Evolutionary conservation across 768 basidiomycete genomes (phyloP).

Genomic region (Rhodosporidiobolus sp.): DNA sequence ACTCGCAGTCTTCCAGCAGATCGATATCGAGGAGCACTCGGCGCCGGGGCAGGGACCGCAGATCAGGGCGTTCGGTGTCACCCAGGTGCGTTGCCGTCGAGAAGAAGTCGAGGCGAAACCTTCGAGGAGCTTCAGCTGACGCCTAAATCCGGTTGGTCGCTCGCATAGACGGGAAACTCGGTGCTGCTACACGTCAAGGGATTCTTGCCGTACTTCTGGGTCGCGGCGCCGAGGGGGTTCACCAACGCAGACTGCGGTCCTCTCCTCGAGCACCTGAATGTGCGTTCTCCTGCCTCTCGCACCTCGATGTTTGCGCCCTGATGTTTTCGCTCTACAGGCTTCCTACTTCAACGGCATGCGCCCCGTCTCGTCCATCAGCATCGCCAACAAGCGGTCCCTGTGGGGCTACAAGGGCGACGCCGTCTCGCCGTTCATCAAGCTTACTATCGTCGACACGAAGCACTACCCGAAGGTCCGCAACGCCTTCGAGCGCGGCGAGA

Average conservation of each 20-base stretch:
- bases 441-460: constrained; percentile 70
- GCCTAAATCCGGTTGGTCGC: neutral
- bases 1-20: constrained; percentile 72
- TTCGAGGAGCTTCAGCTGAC: neutral
- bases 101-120: neutral
- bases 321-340: constrained; percentile 4
- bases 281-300: constrained; percentile 49
- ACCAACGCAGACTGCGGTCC: constrained; percentile 62
- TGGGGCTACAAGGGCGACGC: constrained; percentile 89
- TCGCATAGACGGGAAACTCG: constrained; percentile 73
- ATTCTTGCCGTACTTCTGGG: constrained; percentile 90
- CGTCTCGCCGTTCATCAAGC: constrained; percentile 73
- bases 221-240: constrained; percentile 82
- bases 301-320: neutral
- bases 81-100: constrained; percentile 61
- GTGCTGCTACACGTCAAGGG: constrained; percentile 76
- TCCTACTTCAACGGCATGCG: constrained; percentile 32
- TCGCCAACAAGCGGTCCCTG: constrained; percentile 54
- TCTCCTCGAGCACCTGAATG: constrained; percentile 71
- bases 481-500: constrained; percentile 78
- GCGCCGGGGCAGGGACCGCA: constrained; percentile 55
- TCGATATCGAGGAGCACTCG: constrained; percentile 75
- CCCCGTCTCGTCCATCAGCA: constrained; percentile 34
- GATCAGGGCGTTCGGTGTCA: constrained; percentile 82
- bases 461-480: constrained; percentile 85